phyloP scores from a whole-genome alignment of 2,329 filamentous ascomycete genomes.

The Cladorrhinum sp. region DNA sequence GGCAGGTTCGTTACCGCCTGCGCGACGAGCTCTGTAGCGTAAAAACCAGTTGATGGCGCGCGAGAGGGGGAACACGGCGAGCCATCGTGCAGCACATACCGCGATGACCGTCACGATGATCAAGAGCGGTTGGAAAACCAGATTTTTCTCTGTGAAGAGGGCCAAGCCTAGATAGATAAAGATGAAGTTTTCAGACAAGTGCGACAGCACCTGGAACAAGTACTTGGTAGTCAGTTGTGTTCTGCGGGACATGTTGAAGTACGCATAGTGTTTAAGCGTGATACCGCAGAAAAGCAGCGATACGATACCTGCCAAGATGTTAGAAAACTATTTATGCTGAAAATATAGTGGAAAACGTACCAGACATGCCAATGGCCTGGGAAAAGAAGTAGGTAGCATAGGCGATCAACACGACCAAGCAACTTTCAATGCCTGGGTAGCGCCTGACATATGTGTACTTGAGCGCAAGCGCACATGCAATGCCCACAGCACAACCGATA shows the following conservation, averaged over 20 bases:
- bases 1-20: conserved; percentile 63
- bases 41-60: conserved; percentile 89
- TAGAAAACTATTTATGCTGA: neutral
- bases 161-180: conserved; percentile 98
- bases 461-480: conserved; percentile 79
- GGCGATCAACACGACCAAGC: conserved; percentile 85
- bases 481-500: conserved; percentile 83
- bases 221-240: conserved; percentile 98
- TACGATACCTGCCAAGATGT: conserved; percentile 69
- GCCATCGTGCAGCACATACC: conserved; percentile 88
- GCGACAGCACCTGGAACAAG: conserved; percentile 89
- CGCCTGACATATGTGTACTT: conserved; percentile 94
- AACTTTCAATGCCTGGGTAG: conserved; percentile 95
- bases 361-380: conserved; percentile 92
- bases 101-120: conserved; percentile 90
- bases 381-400: conserved; percentile 98
- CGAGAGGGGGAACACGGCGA: conserved; percentile 91
- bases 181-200: conserved; percentile 98
- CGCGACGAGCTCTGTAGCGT: conserved; percentile 74
- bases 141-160: conserved; percentile 83
- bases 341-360: conserved; percentile 51
- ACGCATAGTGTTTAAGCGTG: conserved; percentile 97
- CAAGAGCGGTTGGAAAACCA: conserved; percentile 90
- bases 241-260: conserved; percentile 98
- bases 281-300: conserved; percentile 97